Base-by-base conservation (phyloP, 2,329 filamentous ascomycete species). In the Venturia nashicola region DNA sequence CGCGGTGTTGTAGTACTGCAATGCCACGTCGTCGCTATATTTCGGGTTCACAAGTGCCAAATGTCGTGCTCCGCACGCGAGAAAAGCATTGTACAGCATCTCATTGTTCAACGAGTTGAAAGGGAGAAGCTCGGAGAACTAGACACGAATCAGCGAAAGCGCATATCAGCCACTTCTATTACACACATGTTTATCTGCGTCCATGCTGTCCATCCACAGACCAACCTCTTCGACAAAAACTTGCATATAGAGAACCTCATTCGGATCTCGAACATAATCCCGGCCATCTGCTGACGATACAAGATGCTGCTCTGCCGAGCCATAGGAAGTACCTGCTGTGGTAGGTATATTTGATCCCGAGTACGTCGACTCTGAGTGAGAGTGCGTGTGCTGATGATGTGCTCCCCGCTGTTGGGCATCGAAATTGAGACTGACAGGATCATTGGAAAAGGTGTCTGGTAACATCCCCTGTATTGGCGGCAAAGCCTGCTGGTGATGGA, bases 201-300 rank as follows among this genome's bases (percentile, higher is more conserved):
- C 90, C 79, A 97, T 86, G 51, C 86, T 90, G 75, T 97, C 93
- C 90, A 97, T 96, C 91, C 93, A 97, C 3, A 91, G 76, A 0
- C 88, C 91, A 2, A 97, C 90, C 68, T 96, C 89, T 70, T 95
- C 89, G 7, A 95, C 87, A 72, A 96, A 97, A 0, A 91, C 86
- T 73, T 96, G 90, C 87, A 97, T 90, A 71, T 91, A 91, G n/a
- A 87, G 77, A 0, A 94, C 83, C 72, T 96, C 91, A 65, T 96
- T 89, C 11, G 86, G 83, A 3, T 65, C 63, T 23, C 59, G 59
- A 43, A 55, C 62, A 39, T 61, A 61, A 34, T 64, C 62, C 12
- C 62, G 27, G 6, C 23, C 34, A 12, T 64, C 62, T 8, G 12
- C 42, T 27, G 55, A n/a, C 14, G 61, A 20, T 5, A 34, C 39